Evolutionary conservation across 495 filamentous ascomycete species (phyloP).

Genomic region (Aspergillus bridgeri): DNA sequence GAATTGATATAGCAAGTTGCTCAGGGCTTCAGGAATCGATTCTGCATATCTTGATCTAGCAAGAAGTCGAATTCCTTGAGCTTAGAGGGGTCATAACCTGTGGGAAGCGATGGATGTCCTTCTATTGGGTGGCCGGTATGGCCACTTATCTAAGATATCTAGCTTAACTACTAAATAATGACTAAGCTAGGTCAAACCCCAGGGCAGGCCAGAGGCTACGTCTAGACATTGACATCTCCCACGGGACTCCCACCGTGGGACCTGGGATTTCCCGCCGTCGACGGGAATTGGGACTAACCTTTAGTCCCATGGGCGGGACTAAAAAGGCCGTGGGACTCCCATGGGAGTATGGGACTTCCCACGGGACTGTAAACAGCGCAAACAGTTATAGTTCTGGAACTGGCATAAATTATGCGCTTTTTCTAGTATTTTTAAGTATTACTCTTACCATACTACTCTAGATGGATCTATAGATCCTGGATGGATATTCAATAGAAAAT

Average conservation of each 20-base stretch:
- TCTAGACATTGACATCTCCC: too few species aligned
- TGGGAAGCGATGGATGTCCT: too few species aligned
- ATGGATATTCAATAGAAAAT: neutral
- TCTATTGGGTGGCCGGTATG: too few species aligned
- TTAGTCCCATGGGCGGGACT: constrained; percentile 1
- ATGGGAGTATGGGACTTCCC: neutral
- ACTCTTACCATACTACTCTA: neutral
- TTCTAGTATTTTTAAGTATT: neutral
- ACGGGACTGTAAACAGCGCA: neutral
- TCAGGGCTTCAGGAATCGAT: too few species aligned
- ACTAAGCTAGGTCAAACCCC: too few species aligned
- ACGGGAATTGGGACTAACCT: constrained; percentile 3
- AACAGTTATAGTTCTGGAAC: neutral
- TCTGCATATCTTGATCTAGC: too few species aligned
- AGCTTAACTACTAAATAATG: too few species aligned
- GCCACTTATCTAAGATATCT: too few species aligned
- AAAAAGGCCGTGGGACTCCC: neutral
- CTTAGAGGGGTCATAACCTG: too few species aligned
- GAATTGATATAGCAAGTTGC: too few species aligned
- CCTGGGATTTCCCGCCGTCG: constrained; percentile 2
- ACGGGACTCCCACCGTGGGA: constrained; percentile 8
- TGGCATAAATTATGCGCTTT: neutral
- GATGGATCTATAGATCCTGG: neutral
- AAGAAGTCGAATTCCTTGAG: too few species aligned
- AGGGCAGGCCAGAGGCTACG: too few species aligned